phyloP scores from a whole-genome alignment of 352 stramenopile species.

The Globisporangium camurandrum region DNA sequence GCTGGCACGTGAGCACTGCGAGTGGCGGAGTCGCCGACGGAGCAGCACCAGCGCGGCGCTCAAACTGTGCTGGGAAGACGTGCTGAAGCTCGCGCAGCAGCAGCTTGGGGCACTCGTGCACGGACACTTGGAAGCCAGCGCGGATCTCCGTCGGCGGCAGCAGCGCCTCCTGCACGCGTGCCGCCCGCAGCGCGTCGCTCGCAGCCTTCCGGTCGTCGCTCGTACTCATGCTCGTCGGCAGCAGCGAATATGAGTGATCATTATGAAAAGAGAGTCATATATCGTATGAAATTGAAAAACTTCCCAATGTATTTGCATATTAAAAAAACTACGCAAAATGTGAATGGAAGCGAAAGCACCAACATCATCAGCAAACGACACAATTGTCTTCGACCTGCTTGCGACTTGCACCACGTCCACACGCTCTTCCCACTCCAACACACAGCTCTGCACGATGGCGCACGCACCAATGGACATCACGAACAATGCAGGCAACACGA shows the following conservation, averaged over 20 bases:
- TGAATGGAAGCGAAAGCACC: conserved; percentile 1
- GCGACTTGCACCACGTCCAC: background rate
- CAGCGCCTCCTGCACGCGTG: conserved; percentile 28
- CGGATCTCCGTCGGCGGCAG: conserved; percentile 48
- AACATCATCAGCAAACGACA: background rate
- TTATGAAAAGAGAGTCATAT: no score
- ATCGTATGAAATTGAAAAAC: background rate
- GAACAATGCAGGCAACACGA: conserved; percentile 9
- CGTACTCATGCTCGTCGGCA: conserved; percentile 2
- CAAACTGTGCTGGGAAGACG: conserved; percentile 62
- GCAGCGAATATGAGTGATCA: background rate
- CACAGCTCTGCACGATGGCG: background rate
- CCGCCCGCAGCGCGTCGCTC: conserved; percentile 8
- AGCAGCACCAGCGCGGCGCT: conserved; percentile 15
- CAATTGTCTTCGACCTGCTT: background rate
- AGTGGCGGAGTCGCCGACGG: conserved; percentile 44
- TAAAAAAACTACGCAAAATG: no score
- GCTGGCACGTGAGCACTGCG: conserved; percentile 92
- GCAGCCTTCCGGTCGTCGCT: background rate
- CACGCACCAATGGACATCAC: conserved; percentile 1
- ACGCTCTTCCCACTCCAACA: no score
- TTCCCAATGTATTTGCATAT: no score
- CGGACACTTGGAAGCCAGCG: conserved; percentile 69
- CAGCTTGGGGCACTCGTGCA: conserved; percentile 64
- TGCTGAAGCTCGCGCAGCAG: conserved; percentile 73